A percentile compares a stretch with the other conserved stretches of the same genome.
Conservation (phyloP, 202 grass and related monocot species). For the Saccharum hybrid region DNA sequence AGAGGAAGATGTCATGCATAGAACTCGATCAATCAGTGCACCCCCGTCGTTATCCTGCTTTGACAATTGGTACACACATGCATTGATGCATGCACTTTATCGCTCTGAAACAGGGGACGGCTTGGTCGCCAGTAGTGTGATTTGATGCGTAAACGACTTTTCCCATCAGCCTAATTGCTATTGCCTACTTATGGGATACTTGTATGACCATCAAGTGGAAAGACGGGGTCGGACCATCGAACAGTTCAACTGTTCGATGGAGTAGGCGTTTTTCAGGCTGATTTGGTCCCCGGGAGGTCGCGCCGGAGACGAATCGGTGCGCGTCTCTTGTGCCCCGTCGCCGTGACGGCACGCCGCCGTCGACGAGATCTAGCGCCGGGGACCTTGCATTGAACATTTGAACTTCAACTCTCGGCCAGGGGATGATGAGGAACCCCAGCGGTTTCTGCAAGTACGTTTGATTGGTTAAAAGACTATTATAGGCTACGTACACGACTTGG, state of each 20-base stretch:
- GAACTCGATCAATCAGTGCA: not conserved
- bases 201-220: slow-evolving; percentile 3
- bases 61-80: not conserved
- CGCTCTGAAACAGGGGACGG: not conserved
- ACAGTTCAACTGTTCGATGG: not conserved
- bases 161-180: not conserved
- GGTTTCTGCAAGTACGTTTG: not conserved
- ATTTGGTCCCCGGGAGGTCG: slow-evolving; percentile 40
- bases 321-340: slow-evolving; percentile 1
- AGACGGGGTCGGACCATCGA: slow-evolving; percentile 19
- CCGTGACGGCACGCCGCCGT: not conserved
- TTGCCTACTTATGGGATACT: not conserved
- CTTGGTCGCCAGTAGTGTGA: slow-evolving; percentile 10
- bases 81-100: slow-evolving; percentile 5
- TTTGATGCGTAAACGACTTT: slow-evolving; percentile 20
- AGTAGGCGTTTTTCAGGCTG: slow-evolving; percentile 10
- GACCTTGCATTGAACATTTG: not conserved
- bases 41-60: not conserved
- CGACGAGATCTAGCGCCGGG: not conserved
- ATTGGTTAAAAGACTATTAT: not conserved
- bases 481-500: not conserved
- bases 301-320: slow-evolving; percentile 9
- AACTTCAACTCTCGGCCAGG: not conserved
- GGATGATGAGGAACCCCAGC: not conserved
- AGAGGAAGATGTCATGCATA: slow-evolving; percentile 1